Evolutionary conservation across 176 grass and related monocot species (phyloP).

Genomic region (Oryza nivara): DNA sequence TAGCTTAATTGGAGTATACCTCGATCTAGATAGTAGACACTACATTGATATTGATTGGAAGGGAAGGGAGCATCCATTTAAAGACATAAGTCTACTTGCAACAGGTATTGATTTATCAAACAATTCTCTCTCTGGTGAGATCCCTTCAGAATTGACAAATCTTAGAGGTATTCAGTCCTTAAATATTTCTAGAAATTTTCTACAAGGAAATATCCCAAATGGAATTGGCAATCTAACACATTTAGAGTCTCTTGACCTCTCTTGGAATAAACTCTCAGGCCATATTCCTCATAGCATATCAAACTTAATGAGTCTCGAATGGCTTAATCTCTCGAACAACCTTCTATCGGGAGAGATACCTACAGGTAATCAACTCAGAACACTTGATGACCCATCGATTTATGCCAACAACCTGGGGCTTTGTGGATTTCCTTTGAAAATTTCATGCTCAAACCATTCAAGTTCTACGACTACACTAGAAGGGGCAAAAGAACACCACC

Average conservation of each 20-base stretch:
- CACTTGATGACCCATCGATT: not conserved
- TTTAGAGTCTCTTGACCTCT: slow-evolving; percentile 32
- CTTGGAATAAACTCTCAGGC: slow-evolving; percentile 24
- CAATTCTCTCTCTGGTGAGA: slow-evolving; percentile 10
- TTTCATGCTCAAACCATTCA: not conserved
- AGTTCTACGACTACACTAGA: not conserved
- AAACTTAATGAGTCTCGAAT: no score
- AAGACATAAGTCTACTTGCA: no score
- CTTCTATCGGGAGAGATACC: slow-evolving; percentile 29
- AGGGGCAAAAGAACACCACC: not conserved
- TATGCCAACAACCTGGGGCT: slow-evolving; percentile 28
- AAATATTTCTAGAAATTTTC: slow-evolving; percentile 14
- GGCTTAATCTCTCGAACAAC: slow-evolving; percentile 12
- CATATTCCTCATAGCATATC: slow-evolving; percentile 27
- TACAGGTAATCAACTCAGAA: not conserved
- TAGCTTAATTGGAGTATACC: no score
- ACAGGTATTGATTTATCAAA: slow-evolving; percentile 5
- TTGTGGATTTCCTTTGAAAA: not conserved
- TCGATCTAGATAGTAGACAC: no score
- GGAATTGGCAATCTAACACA: not conserved
- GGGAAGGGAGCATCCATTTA: no score
- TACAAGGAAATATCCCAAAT: slow-evolving; percentile 3
- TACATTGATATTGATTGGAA: no score
- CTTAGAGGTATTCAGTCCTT: not conserved
- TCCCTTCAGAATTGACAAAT: not conserved